A percentile compares a stretch with the other conserved stretches of the same genome.
Conservation (phyloP, 2,329 filamentous ascomycete genomes). For the Chlorencoelia australis region DNA sequence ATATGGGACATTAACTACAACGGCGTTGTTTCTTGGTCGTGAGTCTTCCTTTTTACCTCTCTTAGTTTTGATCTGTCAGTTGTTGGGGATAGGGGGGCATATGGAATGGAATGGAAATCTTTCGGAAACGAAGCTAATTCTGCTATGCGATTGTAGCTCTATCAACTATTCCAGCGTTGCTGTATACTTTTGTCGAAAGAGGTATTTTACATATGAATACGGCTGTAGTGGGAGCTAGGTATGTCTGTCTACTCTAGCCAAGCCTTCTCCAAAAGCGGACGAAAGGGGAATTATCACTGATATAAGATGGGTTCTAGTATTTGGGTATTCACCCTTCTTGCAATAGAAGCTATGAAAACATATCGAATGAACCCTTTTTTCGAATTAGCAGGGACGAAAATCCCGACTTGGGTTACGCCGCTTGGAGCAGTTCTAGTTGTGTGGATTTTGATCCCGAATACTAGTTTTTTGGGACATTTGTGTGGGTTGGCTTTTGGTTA, state of each 20-base stretch:
- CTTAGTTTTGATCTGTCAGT: neutral
- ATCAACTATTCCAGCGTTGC: conserved; percentile 68
- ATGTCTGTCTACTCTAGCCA: too few relatives aligned
- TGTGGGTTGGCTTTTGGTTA: conserved; percentile 81
- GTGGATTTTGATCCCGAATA: conserved; percentile 66
- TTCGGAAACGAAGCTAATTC: too few relatives aligned
- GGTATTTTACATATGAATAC: conserved; percentile 62
- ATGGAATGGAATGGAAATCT: too few relatives aligned
- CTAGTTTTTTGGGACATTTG: conserved; percentile 78
- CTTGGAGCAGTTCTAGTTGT: conserved; percentile 67
- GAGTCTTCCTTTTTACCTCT: conserved; percentile 32
- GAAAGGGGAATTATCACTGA: neutral
- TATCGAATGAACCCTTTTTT: conserved; percentile 75
- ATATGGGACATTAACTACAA: conserved; percentile 79
- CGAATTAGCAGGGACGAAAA: conserved; percentile 48
- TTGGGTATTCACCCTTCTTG: conserved; percentile 85
- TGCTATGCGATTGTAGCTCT: conserved; percentile 50
- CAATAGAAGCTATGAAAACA: conserved; percentile 76
- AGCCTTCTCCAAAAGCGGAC: too few relatives aligned
- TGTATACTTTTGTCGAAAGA: conserved; percentile 74
- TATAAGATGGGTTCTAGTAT: conserved; percentile 45
- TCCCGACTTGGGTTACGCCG: conserved; percentile 89
- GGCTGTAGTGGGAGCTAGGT: conserved; percentile 75
- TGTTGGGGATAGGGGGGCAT: too few relatives aligned
- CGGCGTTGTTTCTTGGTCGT: conserved; percentile 87